Base-by-base conservation (phyloP, 1,139 yeast species). In the Candida pseudoviswanathii region DNA sequence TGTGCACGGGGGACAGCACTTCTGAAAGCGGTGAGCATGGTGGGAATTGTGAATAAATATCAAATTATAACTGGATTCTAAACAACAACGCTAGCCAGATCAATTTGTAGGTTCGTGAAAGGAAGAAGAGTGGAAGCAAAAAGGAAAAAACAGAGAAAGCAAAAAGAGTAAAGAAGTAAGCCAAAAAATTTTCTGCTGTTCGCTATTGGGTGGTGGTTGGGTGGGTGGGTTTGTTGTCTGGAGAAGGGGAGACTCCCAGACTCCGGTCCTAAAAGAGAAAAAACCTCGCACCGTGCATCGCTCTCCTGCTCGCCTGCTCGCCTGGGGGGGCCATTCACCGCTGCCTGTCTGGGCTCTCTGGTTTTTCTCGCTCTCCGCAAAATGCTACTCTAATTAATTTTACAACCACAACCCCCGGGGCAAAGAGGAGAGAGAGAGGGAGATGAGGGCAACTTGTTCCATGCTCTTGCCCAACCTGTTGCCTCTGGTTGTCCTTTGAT, bases 11-110 rank as follows among this genome's bases (percentile, higher is more conserved):
- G 76, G 34, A 66, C 58, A 39, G 70, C 69, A 58, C 70, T 64
- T 65, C 66, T 75, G 55, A 75, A 71, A 59, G 78, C 78, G 67
- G 76, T 74, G 62, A 74, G 75, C 80, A 75, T 75, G 41, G 24
- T 55, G 36, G 21, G 36, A n/a, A n/a, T n/a, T 37, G n/a, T 25
- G 30, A 9, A 37, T 37, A 4, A 10, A 25, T 37, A 25, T 37
- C 41, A 37, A 37, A 37, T 37, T 37, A 37, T 10, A 37, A 37
- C 41, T 37, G 41, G 41, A 25, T 24, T 37, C 30, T 25, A 25
- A n/a, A n/a, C n/a, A 37, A 21, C 5, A 21, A 41, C 10, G 24
- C 2, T n/a, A 41, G 30, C 37, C 37, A 30, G 34, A 31, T 41
- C 44, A 30, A 30, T 30, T 41, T n/a, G 44, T 30, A 16, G 8